phyloP scores from a whole-genome alignment of 2,329 filamentous ascomycete species.

The Neopestalotiopsis rosae region DNA sequence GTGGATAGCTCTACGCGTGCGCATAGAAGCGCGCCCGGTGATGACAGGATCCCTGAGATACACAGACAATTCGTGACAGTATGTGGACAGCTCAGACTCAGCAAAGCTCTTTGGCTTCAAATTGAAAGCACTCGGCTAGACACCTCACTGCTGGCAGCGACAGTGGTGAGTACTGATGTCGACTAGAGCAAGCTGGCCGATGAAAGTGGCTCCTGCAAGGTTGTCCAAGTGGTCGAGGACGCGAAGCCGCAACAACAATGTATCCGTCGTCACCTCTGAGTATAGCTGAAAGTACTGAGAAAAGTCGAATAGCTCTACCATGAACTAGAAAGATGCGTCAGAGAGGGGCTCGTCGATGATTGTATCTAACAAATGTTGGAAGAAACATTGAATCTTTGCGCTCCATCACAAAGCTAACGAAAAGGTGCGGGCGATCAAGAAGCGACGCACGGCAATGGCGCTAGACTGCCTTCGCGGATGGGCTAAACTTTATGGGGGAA shows the following conservation, averaged over 20 bases:
- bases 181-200: neutral
- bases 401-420: neutral
- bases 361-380: neutral
- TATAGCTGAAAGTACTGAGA: neutral
- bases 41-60: neutral
- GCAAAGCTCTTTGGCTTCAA: neutral
- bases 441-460: neutral
- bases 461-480: neutral
- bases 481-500: neutral
- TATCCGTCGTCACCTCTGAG: neutral
- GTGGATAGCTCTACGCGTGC: neutral
- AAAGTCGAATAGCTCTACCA: neutral
- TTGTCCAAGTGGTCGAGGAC: neutral
- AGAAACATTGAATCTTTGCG: neutral
- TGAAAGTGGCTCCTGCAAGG: neutral
- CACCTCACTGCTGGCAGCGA: neutral
- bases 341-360: neutral
- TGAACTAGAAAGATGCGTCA: neutral
- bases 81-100: neutral
- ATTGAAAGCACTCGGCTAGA: neutral
- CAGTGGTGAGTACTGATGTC: neutral
- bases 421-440: neutral
- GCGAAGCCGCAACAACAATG: neutral
- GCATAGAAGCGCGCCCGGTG: neutral
- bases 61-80: neutral